These are phyloP conservation scores for Trypanosoma caninum DNA, from an alignment of 208 protist genomes.

Conservation along the genomic window DNA sequence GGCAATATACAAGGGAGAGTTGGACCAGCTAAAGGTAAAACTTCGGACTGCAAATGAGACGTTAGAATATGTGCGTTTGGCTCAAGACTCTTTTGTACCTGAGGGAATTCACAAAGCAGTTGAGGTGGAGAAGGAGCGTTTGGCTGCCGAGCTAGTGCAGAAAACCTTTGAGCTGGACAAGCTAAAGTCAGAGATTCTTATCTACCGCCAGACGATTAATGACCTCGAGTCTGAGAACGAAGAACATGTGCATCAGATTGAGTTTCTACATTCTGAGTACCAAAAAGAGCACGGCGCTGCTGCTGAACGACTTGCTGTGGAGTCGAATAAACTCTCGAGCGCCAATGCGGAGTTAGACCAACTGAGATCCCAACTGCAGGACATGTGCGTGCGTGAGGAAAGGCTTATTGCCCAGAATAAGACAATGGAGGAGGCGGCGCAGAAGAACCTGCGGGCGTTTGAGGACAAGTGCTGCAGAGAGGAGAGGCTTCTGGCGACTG, in stretches of 20 bases:
- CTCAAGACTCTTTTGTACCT: constrained; percentile 51
- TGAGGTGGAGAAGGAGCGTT: constrained; percentile 43
- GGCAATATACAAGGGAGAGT: constrained; percentile 42
- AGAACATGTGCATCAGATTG: constrained; percentile 79
- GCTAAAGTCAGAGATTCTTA: constrained; percentile 84
- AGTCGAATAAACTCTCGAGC: constrained; percentile 46
- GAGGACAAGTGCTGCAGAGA: constrained; percentile 63
- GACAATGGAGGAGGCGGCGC: constrained; percentile 46
- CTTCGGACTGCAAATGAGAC: constrained; percentile 41
- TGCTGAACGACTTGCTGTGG: constrained; percentile 41
- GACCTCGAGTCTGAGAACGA: constrained; percentile 82
- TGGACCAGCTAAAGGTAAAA: constrained; percentile 37
- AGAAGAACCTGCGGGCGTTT: constrained; percentile 59
- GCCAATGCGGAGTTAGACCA: constrained; percentile 21
- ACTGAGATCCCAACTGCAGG: constrained; percentile 6
- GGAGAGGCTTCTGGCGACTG: constrained; percentile 36
- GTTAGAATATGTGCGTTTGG: constrained; percentile 26
- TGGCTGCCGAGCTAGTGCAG: constrained; percentile 43
- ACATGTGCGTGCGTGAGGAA: constrained; percentile 12
- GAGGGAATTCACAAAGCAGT: constrained; percentile 63
- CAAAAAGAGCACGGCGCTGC: constrained; percentile 40
- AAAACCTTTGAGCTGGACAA: constrained; percentile 64
- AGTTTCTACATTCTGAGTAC: constrained; percentile 61
- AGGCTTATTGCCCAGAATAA: constrained; percentile 22
- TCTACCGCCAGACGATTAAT: constrained; percentile 80